Percentiles rank a stretch among this genome's conserved stretches.
These are phyloP conservation scores for Auriscalpium microsporum DNA, from an alignment of 768 basidiomycete species.

Conservation along the genomic window DNA sequence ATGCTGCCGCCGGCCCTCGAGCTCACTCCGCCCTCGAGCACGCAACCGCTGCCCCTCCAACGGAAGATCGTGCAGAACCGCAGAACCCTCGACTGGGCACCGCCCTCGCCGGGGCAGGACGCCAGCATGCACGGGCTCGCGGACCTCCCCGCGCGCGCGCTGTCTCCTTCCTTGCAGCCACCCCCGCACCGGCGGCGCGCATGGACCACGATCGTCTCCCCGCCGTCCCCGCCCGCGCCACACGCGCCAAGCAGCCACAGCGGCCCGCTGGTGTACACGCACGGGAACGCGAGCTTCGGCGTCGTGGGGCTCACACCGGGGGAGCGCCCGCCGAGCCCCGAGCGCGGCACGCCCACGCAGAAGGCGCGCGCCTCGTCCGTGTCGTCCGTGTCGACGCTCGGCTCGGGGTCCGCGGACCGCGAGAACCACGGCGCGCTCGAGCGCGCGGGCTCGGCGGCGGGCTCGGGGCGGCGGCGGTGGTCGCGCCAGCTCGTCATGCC, in stretches of 20 bases:
- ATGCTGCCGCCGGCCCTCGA: conserved; percentile 10
- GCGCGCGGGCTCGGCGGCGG: background rate
- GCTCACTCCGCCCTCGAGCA: background rate
- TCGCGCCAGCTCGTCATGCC: conserved; percentile 32
- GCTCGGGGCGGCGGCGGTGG: conserved; percentile 20
- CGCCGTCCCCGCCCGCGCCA: conserved; percentile 3
- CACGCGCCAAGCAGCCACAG: too few species aligned
- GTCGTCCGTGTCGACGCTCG: conserved; percentile 17
- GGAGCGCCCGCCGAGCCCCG: conserved; percentile 5
- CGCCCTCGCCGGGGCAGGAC: conserved; percentile 14
- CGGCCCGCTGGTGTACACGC: conserved; percentile 18
- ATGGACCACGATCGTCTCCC: conserved; percentile 20
- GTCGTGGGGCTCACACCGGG: conserved; percentile 13
- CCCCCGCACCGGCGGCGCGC: conserved; percentile 23
- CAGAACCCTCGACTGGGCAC: conserved; percentile 10
- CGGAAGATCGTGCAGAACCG: conserved; percentile 14
- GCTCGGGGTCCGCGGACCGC: background rate
- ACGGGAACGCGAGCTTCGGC: conserved; percentile 27
- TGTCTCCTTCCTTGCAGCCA: conserved; percentile 24
- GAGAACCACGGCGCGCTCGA: background rate
- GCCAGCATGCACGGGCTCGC: conserved; percentile 7
- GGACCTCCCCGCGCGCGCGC: conserved; percentile 21
- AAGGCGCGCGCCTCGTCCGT: conserved; percentile 11
- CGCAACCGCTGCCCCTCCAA: conserved; percentile 1
- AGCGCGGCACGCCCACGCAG: conserved; percentile 10